Base-by-base conservation (phyloP, 257 asterid genomes). In the Penstemon eatonii region DNA sequence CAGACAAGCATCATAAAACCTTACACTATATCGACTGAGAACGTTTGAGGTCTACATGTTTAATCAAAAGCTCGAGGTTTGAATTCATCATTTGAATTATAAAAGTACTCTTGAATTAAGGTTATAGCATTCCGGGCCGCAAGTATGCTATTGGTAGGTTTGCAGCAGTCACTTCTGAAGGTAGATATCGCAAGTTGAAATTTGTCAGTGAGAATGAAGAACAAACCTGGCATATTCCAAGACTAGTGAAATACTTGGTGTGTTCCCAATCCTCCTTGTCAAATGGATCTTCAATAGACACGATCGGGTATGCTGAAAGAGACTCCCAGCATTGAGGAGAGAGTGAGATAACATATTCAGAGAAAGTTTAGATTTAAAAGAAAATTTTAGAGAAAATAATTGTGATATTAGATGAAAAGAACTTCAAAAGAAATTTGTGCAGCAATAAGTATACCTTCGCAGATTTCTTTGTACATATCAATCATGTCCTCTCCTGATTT, bases 201-300 rank as follows among this genome's bases (percentile, higher is more conserved):
- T 51, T 68, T 60, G 68, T 56, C 65, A 56, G 54, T 73, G 56
- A 61, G 73, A 74, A 72, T 69, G 73, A 40, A 18, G 73, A 60
- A 60, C 80, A 67, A 76, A 91, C 97, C 99, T 94, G 96, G 88
- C 96, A 94, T 57, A 86, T 70, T 71, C 91, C 96, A 44, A 89
- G 95, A 71, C 73, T 73, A 60, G 90, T 69, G 67, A 94, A 86
- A 70, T 73, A 55, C 80, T 94, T 94, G 63, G 86, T 85, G 72
- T 87, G 96, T 69, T 89, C 96, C 99, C 99, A 94, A 55, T 94
- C 99, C 82, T 94, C 99, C 82, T 94, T 94, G 87, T 94, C 99
- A 78, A 91, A 94, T 77, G 99, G 97, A 81, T 89, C 99, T 86
- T 89, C 96, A 80, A 94, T 87, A 55, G 99, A 94, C 66, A 84